phyloP scores from a whole-genome alignment of 2,329 filamentous ascomycete species.

The Nigrograna mackinnonii region DNA sequence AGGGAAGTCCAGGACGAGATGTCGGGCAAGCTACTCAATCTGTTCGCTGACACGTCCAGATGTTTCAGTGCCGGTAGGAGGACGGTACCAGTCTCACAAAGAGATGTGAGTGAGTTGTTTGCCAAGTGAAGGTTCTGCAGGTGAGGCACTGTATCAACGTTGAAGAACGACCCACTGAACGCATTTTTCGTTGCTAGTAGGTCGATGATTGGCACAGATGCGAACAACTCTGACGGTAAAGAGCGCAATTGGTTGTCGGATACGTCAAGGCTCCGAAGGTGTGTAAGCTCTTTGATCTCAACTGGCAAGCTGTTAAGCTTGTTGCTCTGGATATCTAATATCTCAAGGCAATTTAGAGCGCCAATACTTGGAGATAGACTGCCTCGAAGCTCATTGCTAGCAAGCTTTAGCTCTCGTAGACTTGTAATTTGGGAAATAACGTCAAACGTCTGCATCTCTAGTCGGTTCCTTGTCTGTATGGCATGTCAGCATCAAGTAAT shows the following conservation, averaged over 20 bases:
- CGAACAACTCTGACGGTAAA: constrained; percentile 71
- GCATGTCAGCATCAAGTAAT: constrained; percentile 2
- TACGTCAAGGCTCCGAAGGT: constrained; percentile 76
- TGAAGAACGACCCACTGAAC: constrained; percentile 71
- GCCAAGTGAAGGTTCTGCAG: constrained; percentile 80
- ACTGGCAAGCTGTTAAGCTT: constrained; percentile 72
- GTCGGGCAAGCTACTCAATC: constrained; percentile 72
- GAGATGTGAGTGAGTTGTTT: constrained; percentile 68
- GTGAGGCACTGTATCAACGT: constrained; percentile 60
- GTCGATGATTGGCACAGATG: constrained; percentile 71
- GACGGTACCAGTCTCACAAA: constrained; percentile 56
- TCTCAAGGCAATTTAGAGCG: constrained; percentile 71
- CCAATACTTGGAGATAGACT: constrained; percentile 64
- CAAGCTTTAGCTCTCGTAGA: constrained; percentile 79
- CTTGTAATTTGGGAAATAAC: constrained; percentile 73
- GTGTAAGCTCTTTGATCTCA: constrained; percentile 66
- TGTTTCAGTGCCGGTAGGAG: constrained; percentile 72
- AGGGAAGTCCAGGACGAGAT: constrained; percentile 75
- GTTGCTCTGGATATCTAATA: constrained; percentile 82
- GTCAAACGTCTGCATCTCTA: constrained; percentile 72
- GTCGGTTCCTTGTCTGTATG: constrained; percentile 74
- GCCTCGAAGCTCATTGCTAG: constrained; percentile 42
- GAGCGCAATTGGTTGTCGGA: constrained; percentile 75
- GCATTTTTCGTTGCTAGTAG: constrained; percentile 78
- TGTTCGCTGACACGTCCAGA: constrained; percentile 79